phyloP scores from a whole-genome alignment of 2,329 filamentous ascomycete species.

The Fusarium temperatum region DNA sequence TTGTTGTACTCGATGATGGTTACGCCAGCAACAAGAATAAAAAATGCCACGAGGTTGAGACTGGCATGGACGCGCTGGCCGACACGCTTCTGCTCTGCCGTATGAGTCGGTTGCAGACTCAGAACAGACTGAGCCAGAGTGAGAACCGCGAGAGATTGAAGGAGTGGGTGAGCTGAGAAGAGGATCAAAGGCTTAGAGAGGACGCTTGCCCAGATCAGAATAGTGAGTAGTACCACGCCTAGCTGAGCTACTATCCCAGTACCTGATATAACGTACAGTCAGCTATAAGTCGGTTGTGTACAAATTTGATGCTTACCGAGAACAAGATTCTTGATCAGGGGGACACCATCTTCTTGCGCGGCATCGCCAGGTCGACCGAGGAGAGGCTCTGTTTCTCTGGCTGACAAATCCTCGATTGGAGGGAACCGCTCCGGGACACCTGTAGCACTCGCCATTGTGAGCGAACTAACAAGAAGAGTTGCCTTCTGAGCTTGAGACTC shows the following conservation, averaged over 20 bases:
- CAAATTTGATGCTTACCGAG: constrained; percentile 65
- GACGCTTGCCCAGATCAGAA: constrained; percentile 80
- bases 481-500: background rate
- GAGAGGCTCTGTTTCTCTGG: constrained; percentile 54
- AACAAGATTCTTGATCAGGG: constrained; percentile 75
- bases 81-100: constrained; percentile 73
- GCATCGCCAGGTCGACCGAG: constrained; percentile 73
- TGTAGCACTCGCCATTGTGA: constrained; percentile 73
- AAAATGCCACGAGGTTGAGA: constrained; percentile 73
- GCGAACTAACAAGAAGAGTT: background rate
- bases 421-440: constrained; percentile 66
- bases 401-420: constrained; percentile 40
- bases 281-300: background rate
- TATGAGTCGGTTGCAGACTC: constrained; percentile 86
- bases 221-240: constrained; percentile 78
- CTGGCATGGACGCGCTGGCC: constrained; percentile 71
- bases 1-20: constrained; percentile 88
- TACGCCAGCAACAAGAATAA: constrained; percentile 70
- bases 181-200: constrained; percentile 76
- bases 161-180: constrained; percentile 88
- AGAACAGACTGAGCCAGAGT: constrained; percentile 82
- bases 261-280: constrained; percentile 59
- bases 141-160: constrained; percentile 73
- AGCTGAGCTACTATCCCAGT: constrained; percentile 83
- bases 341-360: constrained; percentile 70